Percentiles rank a stretch among this genome's conserved stretches.
phyloP scores from a whole-genome alignment of 345 rosid genomes.

The Dovyalis caffra region DNA sequence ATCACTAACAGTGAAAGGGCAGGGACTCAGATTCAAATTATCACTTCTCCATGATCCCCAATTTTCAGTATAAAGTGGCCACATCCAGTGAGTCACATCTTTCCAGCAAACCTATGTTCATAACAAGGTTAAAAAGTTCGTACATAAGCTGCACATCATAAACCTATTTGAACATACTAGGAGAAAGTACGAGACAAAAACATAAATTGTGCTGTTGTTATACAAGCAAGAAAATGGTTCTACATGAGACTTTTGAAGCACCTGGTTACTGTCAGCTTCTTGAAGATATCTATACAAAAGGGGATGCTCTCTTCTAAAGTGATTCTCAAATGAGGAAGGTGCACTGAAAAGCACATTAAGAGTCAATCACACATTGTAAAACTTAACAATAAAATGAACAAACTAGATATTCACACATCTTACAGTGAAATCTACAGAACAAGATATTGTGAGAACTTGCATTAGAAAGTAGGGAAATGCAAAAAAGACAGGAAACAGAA shows the following conservation, averaged over 20 bases:
- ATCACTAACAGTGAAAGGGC: slow-evolving; percentile 69
- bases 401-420: background rate
- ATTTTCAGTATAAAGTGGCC: slow-evolving; percentile 81
- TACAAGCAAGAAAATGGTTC: background rate
- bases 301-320: slow-evolving; percentile 59
- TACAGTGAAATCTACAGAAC: background rate
- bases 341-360: slow-evolving; percentile 43
- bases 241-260: slow-evolving; percentile 20
- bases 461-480: background rate
- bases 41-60: slow-evolving; percentile 85
- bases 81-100: slow-evolving; percentile 94
- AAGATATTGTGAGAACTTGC: background rate
- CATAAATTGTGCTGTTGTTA: background rate
- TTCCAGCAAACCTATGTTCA: slow-evolving; percentile 64
- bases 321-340: slow-evolving; percentile 70
- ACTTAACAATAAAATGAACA: background rate
- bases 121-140: background rate
- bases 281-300: slow-evolving; percentile 60
- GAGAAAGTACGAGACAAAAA: background rate
- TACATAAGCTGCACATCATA: background rate
- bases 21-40: slow-evolving; percentile 67
- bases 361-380: background rate
- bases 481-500: background rate
- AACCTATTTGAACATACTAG: background rate
- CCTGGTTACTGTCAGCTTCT: slow-evolving; percentile 70